Conservation (phyloP, 2,329 filamentous ascomycete genomes). For the Aspergillus nomiae region DNA sequence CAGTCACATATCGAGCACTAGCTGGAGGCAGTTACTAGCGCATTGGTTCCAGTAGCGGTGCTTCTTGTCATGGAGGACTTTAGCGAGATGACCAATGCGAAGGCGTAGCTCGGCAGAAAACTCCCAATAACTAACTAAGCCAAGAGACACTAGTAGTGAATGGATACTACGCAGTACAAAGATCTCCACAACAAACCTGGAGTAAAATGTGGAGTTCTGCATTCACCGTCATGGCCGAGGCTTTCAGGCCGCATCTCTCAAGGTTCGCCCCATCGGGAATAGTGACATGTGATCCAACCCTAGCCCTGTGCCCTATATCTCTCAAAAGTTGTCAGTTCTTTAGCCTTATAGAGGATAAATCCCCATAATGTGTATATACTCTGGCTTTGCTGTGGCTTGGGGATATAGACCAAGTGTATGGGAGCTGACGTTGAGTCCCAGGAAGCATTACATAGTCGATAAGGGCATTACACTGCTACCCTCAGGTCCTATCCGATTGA, state of each 20-base stretch:
- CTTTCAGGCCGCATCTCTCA: slow-evolving; percentile 1
- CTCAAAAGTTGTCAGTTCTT: background rate
- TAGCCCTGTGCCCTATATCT: background rate
- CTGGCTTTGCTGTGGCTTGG: background rate
- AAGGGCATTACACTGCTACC: background rate
- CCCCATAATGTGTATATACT: background rate
- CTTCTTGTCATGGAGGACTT: background rate
- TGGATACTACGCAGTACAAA: no score
- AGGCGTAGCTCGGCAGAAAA: slow-evolving; percentile 8
- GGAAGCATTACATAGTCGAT: background rate
- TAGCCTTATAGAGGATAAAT: background rate
- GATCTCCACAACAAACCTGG: background rate
- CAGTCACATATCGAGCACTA: background rate
- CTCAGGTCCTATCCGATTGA: background rate
- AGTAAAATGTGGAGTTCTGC: background rate
- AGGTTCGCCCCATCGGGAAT: slow-evolving; percentile 10
- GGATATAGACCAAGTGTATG: background rate
- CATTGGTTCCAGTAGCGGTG: background rate
- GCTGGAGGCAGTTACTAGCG: background rate
- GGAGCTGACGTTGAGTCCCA: background rate
- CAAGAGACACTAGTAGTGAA: background rate
- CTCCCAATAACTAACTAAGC: background rate
- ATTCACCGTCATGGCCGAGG: background rate
- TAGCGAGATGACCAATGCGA: slow-evolving; percentile 7
- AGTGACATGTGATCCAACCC: background rate